These are phyloP conservation scores for Pontederia paniculata DNA, from an alignment of 176 grass and related monocot genomes.

Conservation along the genomic window DNA sequence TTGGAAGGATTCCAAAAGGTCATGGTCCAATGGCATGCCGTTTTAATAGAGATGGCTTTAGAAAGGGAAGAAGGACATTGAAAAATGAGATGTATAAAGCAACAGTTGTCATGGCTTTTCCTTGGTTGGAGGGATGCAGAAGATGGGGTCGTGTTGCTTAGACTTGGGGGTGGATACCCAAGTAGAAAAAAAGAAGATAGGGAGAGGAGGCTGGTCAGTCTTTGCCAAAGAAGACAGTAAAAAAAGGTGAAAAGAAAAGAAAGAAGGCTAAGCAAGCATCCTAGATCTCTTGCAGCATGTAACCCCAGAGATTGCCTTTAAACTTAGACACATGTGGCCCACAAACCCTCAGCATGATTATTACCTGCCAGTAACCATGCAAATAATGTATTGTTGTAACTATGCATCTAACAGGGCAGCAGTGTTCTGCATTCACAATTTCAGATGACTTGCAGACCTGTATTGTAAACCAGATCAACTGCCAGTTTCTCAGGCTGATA, in stretches of 20 bases:
- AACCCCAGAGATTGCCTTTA: background rate
- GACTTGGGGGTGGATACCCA: background rate
- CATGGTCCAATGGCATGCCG: too few relatives aligned
- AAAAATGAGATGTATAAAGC: background rate
- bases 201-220: background rate
- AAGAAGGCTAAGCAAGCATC: background rate
- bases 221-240: background rate
- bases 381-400: too few relatives aligned
- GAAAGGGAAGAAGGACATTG: background rate
- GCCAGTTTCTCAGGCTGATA: too few relatives aligned
- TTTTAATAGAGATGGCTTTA: too few relatives aligned
- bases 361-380: background rate
- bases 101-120: background rate
- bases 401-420: too few relatives aligned
- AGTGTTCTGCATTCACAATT: too few relatives aligned
- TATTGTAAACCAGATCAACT: too few relatives aligned
- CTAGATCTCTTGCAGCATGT: background rate
- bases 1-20: too few relatives aligned
- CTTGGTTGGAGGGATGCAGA: background rate
- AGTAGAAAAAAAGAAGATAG: background rate
- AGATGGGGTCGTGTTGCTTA: background rate
- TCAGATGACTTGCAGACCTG: too few relatives aligned
- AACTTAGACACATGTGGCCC: background rate
- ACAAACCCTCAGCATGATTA: background rate
- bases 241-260: background rate